A percentile compares a stretch with the other conserved stretches of the same genome.
Conservation (phyloP, 2,329 filamentous ascomycete species). For the Setomelanomma holmii region DNA sequence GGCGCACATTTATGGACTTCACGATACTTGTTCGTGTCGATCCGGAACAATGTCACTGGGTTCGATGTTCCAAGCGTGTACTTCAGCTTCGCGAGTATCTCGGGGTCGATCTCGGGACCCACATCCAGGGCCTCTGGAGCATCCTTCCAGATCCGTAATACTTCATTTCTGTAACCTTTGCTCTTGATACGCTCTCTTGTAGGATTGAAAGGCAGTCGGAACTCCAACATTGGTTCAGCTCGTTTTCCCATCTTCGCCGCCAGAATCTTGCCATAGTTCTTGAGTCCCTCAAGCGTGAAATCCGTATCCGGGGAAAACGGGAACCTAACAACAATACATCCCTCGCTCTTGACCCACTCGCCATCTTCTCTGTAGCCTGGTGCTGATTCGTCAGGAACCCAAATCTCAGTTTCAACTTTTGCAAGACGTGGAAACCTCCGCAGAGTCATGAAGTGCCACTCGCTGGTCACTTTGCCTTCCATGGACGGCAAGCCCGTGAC, state of each 20-base stretch:
- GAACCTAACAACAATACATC: slow-evolving; percentile 72
- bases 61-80: slow-evolving; percentile 72
- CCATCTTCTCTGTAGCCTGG: slow-evolving; percentile 57
- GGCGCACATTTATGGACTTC: slow-evolving; percentile 69
- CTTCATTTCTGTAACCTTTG: slow-evolving; percentile 65
- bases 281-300: slow-evolving; percentile 41
- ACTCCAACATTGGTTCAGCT: slow-evolving; percentile 66
- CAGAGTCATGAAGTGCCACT: slow-evolving; percentile 76
- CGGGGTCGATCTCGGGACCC: slow-evolving; percentile 53
- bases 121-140: slow-evolving; percentile 57
- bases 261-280: slow-evolving; percentile 41
- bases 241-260: slow-evolving; percentile 44
- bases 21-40: slow-evolving; percentile 65
- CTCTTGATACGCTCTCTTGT: slow-evolving; percentile 63
- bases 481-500: slow-evolving; percentile 52
- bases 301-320: slow-evolving; percentile 56
- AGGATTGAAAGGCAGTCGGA: slow-evolving; percentile 72
- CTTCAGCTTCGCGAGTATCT: slow-evolving; percentile 68
- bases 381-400: slow-evolving; percentile 70
- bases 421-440: slow-evolving; percentile 74
- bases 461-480: slow-evolving; percentile 49
- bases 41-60: slow-evolving; percentile 71
- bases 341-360: slow-evolving; percentile 60
- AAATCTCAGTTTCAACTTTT: slow-evolving; percentile 70
- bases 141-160: slow-evolving; percentile 72